A percentile compares a stretch with the other conserved stretches of the same genome.
These are phyloP conservation scores for Lablab purpureus DNA, from an alignment of 306 rosid species.

Conservation along the genomic window DNA sequence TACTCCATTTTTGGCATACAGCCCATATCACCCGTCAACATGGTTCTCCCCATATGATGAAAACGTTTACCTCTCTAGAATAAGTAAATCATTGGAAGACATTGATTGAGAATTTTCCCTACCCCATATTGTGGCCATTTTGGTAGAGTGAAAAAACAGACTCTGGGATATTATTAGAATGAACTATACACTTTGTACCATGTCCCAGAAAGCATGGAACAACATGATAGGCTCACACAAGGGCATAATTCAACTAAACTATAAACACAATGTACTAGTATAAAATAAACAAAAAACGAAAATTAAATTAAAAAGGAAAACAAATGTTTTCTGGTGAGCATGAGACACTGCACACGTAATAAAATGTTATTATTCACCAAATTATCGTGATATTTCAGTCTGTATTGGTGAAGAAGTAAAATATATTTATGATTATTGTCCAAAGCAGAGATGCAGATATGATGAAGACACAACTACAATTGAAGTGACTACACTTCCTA, in stretches of 20 bases:
- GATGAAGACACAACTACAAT: neutral
- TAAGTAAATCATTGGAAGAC: no score
- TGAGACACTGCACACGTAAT: neutral
- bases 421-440: neutral
- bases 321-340: neutral
- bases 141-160: neutral
- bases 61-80: no score
- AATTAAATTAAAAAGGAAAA: neutral
- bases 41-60: no score
- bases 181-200: neutral
- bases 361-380: neutral
- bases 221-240: no score
- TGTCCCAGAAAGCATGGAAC: neutral
- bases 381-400: neutral
- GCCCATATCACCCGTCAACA: no score
- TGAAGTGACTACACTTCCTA: neutral
- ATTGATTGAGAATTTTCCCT: no score
- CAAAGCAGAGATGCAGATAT: neutral
- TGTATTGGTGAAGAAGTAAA: neutral
- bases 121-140: neutral
- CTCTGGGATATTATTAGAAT: slow-evolving; percentile 25
- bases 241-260: neutral
- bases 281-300: neutral
- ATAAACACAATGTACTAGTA: neutral
- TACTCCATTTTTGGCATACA: no score